phyloP scores from a whole-genome alignment of 2,329 filamentous ascomycete species.

The Colletotrichum destructivum region DNA sequence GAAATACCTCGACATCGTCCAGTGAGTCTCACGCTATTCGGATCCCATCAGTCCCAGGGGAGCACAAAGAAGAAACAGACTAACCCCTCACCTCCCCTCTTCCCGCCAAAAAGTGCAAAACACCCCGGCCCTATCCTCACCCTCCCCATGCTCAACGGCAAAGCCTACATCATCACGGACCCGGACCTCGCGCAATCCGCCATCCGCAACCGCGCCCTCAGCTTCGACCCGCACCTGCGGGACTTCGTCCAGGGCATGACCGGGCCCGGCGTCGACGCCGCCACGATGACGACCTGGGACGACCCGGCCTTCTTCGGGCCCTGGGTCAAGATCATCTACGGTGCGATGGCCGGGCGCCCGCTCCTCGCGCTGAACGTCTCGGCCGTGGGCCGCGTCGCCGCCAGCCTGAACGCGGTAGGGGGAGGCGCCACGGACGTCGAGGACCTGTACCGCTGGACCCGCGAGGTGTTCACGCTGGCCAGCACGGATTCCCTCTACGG shows the following conservation, averaged over 20 bases:
- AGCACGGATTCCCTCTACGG: constrained; percentile 59
- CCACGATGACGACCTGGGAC: constrained; percentile 47
- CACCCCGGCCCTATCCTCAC: constrained; percentile 54
- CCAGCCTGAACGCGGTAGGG: constrained; percentile 44
- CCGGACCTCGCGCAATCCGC: constrained; percentile 57
- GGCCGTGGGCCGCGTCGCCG: constrained; percentile 50
- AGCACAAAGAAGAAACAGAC: not conserved
- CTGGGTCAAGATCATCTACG: constrained; percentile 46
- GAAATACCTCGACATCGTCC: constrained; percentile 54
- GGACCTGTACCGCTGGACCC: constrained; percentile 57
- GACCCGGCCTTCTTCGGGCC: constrained; percentile 1
- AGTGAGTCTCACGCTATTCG: constrained; percentile 49
- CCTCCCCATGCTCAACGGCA: constrained; percentile 59
- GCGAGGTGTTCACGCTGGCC: constrained; percentile 55
- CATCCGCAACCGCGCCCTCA: constrained; percentile 57
- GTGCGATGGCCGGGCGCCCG: constrained; percentile 47
- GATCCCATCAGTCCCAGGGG: not conserved
- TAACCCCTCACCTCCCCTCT: not conserved
- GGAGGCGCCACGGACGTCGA: constrained; percentile 49
- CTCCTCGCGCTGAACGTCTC: constrained; percentile 49
- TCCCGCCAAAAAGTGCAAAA: not conserved
- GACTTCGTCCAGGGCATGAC: constrained; percentile 56
- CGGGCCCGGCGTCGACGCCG: constrained; percentile 49
- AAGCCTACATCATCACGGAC: constrained; percentile 60
- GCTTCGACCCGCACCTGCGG: constrained; percentile 60